A percentile compares a stretch with the other conserved stretches of the same genome.
Conservation (phyloP, 768 basidiomycete species). For the Cystobasidium onofrii region DNA sequence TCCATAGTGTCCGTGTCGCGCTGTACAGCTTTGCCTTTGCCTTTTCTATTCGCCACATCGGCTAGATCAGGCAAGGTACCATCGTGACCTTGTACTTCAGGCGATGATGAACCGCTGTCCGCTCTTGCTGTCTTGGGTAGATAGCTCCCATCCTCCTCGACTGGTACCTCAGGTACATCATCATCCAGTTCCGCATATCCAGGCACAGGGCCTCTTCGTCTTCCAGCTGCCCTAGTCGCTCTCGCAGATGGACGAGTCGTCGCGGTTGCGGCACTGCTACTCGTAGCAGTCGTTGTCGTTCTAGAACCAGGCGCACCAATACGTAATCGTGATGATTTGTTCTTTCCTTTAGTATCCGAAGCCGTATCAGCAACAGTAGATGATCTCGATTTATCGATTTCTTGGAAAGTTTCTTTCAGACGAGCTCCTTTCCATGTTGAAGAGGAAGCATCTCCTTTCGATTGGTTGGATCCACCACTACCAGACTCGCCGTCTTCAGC, state of each 20-base stretch:
- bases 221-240: neutral
- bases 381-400: neutral
- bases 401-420: constrained; percentile 9
- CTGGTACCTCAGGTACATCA: neutral
- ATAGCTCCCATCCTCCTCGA: neutral
- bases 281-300: neutral
- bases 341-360: neutral
- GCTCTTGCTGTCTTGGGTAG: neutral
- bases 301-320: neutral
- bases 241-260: neutral
- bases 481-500: neutral
- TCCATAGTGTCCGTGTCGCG: neutral
- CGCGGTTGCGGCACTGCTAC: neutral
- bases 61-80: neutral
- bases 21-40: neutral
- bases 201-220: neutral
- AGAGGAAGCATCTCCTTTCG: no score
- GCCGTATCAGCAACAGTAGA: neutral
- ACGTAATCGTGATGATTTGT: neutral
- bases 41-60: neutral
- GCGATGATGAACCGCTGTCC: neutral
- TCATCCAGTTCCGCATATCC: neutral
- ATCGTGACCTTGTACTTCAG: neutral
- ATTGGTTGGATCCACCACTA: no score
- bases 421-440: constrained; percentile 6